Conservation (phyloP, 2,329 filamentous ascomycete species). For the Acrodontium crateriforme region DNA sequence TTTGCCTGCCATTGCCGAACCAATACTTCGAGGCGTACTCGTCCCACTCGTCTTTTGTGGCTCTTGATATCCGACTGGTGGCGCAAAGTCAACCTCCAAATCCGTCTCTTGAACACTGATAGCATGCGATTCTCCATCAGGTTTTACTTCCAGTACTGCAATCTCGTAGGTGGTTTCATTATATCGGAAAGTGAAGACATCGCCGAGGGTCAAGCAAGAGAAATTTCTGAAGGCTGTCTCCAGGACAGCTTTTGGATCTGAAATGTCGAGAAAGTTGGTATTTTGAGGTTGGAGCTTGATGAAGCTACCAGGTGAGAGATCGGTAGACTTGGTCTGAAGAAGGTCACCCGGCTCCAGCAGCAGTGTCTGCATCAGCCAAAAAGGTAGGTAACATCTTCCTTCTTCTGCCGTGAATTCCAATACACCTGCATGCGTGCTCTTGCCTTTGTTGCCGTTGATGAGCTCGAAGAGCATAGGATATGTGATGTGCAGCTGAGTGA, state of each 20-base stretch:
- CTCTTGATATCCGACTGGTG: slow-evolving; percentile 88
- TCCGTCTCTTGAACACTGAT: slow-evolving; percentile 94
- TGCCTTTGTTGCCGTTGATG: slow-evolving; percentile 68
- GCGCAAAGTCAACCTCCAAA: slow-evolving; percentile 87
- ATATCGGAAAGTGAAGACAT: slow-evolving; percentile 92
- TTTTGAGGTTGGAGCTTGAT: slow-evolving; percentile 97
- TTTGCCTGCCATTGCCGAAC: slow-evolving; percentile 38
- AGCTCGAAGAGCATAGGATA: slow-evolving; percentile 97
- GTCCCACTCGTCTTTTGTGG: slow-evolving; percentile 69
- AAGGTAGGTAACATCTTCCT: slow-evolving; percentile 86
- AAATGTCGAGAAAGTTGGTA: slow-evolving; percentile 87
- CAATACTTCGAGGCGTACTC: slow-evolving; percentile 60
- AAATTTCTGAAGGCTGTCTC: slow-evolving; percentile 96
- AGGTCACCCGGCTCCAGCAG: slow-evolving; percentile 83
- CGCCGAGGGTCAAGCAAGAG: slow-evolving; percentile 80
- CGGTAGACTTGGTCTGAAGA: slow-evolving; percentile 87
- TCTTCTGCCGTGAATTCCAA: slow-evolving; percentile 96
- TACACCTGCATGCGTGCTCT: slow-evolving; percentile 83
- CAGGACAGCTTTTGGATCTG: slow-evolving; percentile 89
- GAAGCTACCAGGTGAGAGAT: slow-evolving; percentile 74
- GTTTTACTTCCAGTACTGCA: slow-evolving; percentile 86
- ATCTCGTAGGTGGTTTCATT: slow-evolving; percentile 91
- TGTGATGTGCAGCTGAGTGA: slow-evolving; percentile 88
- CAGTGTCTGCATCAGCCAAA: slow-evolving; percentile 95
- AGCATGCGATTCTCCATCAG: slow-evolving; percentile 67